A percentile compares a stretch with the other conserved stretches of the same genome.
Conservation (phyloP, 106 monocot species). For the Dioscorea zingiberensis region DNA sequence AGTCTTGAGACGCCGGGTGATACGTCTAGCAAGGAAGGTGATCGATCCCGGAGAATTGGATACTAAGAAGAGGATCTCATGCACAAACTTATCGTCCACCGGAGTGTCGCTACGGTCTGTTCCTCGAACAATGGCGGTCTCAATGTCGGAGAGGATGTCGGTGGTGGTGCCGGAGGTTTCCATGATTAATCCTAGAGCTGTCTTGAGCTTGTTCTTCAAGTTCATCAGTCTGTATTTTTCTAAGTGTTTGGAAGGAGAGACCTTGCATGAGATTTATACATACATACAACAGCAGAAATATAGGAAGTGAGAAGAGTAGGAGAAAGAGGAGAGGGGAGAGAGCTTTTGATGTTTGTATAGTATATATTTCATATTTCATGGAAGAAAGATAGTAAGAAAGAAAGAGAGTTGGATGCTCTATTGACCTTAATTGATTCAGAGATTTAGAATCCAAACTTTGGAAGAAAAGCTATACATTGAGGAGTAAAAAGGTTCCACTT, state of each 20-base stretch:
- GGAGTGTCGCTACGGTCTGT: constrained; percentile 24
- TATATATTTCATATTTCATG: no score
- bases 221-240: no score
- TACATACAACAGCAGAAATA: constrained; percentile 2
- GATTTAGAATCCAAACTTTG: neutral
- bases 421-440: neutral
- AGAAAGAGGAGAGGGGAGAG: no score
- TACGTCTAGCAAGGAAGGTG: constrained; percentile 40
- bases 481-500: constrained; percentile 18
- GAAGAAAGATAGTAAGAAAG: neutral
- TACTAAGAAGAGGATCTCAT: constrained; percentile 65
- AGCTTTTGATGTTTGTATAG: no score
- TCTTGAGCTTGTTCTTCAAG: constrained; percentile 52
- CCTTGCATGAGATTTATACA: constrained; percentile 19
- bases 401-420: neutral
- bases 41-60: constrained; percentile 62
- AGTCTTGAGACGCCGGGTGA: constrained; percentile 34
- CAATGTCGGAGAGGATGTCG: constrained; percentile 45
- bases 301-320: neutral
- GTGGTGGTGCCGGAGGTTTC: constrained; percentile 21
- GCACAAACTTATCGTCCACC: constrained; percentile 39
- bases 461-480: neutral
- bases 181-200: constrained; percentile 35
- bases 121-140: constrained; percentile 31
- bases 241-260: no score